Base-by-base conservation (phyloP, 148 eudicot genomes). In the Pouteria glomerata region DNA sequence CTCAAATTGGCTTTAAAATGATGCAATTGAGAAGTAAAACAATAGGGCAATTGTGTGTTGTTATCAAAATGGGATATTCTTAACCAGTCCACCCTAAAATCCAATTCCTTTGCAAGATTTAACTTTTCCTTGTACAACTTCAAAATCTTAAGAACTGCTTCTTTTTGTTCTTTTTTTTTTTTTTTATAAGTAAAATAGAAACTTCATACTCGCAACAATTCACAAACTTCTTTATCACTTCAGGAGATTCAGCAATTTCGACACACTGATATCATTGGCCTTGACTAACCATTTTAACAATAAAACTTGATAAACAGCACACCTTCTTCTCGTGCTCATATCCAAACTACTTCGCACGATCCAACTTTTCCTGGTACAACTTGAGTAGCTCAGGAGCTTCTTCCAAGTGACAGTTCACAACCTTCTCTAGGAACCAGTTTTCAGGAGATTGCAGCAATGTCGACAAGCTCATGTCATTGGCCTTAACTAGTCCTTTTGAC, bases 401-500 rank as follows among this genome's bases (percentile, higher is more conserved):
- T 34, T 50, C 39, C 19, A 31, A 35, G 23, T 41, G 42, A 11
- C 31, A 16, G 0, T 37, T 51, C 68, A 75, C 62, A 51, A 24
- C 4, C 41, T 8, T 62, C 42, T 59, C 0, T 1, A 48, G 33
- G 37, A 75, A 75, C 1, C 2, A 0, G 3, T 12, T 39, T 21
- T 75, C 68, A 24, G 42, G 1, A 47, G 3, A 21, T 29, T 11
- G 2, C 23, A 74, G 16, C 55, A 58, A 21, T 13, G 29, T 3
- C 1, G 0, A 2, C 63, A 23, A 4, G 60, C n/a, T 52, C 21
- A 15, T 44, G 42, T 73, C 26, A 2, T 21, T 44, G n/a, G 29
- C n/a, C n/a, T 60, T 18, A 16, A 79, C 8, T 33, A 65, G 18
- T 59, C 83, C 77, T 58, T 63, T 76, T 1, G 57, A 62, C 24